These are phyloP conservation scores for Pinus tabuliformis DNA, from an alignment of 75 land plant species.

Conservation along the genomic window DNA sequence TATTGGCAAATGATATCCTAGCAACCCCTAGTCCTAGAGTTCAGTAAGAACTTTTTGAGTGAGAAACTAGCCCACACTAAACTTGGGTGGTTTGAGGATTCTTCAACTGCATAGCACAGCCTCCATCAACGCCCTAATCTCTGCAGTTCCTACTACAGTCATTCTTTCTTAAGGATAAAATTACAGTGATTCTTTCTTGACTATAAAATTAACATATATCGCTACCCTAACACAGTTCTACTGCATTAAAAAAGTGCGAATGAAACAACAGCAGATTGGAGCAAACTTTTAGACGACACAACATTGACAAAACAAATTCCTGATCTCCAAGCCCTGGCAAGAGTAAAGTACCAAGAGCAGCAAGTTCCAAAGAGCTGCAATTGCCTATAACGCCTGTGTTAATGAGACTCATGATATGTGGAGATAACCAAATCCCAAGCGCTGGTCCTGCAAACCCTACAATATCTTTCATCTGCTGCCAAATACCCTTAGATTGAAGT, in stretches of 20 bases:
- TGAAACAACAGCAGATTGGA: not conserved
- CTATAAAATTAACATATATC: no score
- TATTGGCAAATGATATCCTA: not conserved
- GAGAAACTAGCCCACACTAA: no score
- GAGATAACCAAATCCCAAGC: slow-evolving; percentile 47
- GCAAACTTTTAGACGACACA: not conserved
- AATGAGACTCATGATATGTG: slow-evolving; percentile 42
- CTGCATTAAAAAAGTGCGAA: no score
- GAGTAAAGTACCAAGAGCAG: slow-evolving; percentile 39
- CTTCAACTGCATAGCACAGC: no score
- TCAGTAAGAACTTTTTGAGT: no score
- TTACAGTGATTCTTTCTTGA: no score
- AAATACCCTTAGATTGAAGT: slow-evolving; percentile 11
- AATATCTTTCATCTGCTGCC: slow-evolving; percentile 35
- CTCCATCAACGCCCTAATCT: no score
- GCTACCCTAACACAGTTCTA: no score
- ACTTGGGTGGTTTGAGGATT: no score
- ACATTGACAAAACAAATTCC: not conserved
- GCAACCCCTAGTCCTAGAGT: no score
- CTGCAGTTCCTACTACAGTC: no score
- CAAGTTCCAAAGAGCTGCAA: slow-evolving; percentile 43
- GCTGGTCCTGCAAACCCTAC: slow-evolving; percentile 43
- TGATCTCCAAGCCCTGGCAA: not conserved
- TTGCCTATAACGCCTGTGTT: slow-evolving; percentile 42
- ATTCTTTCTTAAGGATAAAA: no score